Evolutionary conservation across 2,329 filamentous ascomycete species (phyloP).

Genomic region (Biscogniauxia sp.): DNA sequence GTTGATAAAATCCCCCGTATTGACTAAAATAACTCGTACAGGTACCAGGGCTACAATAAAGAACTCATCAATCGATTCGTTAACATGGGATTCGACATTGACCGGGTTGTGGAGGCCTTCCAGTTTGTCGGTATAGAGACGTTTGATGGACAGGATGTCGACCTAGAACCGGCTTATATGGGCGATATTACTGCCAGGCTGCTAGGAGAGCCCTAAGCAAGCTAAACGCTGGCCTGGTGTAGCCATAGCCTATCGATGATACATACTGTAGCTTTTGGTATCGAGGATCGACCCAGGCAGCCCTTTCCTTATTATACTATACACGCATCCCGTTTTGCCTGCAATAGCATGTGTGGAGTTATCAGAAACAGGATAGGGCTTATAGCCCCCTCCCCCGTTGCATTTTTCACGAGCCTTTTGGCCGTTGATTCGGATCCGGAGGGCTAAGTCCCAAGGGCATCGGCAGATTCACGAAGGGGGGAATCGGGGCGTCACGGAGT

Average conservation of each 20-base stretch:
- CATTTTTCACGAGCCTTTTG: not conserved
- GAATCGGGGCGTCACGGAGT: not conserved
- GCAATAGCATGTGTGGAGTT: slow-evolving; percentile 5
- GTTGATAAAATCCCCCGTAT: not conserved
- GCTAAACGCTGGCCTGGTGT: not conserved
- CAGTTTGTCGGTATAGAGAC: slow-evolving; percentile 77
- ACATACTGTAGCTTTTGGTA: not conserved
- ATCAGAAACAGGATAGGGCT: not conserved
- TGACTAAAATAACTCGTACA: slow-evolving; percentile 34
- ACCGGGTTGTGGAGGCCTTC: slow-evolving; percentile 83
- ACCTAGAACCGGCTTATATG: slow-evolving; percentile 86
- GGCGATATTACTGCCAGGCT: slow-evolving; percentile 84
- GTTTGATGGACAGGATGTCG: slow-evolving; percentile 75
- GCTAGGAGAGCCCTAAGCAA: slow-evolving; percentile 62
- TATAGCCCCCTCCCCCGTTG: not conserved
- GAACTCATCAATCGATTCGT: slow-evolving; percentile 80
- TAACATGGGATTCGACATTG: slow-evolving; percentile 87
- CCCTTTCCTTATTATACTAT: not conserved
- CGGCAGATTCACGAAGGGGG: not conserved
- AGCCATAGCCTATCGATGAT: not conserved
- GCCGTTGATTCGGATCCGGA: not conserved
- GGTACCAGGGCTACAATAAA: slow-evolving; percentile 85
- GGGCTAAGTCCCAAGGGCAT: not conserved
- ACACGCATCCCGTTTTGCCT: not conserved
- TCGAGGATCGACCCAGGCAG: not conserved